Evolutionary conservation across 2,329 filamentous ascomycete species (phyloP).

Genomic region (Sclerotinia sclerotiorum): DNA sequence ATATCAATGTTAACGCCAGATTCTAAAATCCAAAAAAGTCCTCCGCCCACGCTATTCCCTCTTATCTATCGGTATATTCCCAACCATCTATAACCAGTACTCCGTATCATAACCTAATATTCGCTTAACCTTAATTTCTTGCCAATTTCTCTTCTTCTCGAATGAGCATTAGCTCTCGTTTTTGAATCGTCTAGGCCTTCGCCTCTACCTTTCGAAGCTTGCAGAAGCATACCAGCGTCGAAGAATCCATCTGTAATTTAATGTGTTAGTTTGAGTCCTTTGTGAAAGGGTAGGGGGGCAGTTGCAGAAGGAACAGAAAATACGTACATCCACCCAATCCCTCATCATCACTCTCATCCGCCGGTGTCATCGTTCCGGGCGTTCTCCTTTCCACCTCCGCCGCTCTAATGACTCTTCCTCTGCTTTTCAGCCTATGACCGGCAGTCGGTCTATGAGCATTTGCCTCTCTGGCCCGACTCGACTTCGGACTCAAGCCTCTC

Average conservation of each 20-base stretch:
- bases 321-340: conserved; percentile 89
- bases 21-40: no score
- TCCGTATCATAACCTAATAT: conserved; percentile 44
- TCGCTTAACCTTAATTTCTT: conserved; percentile 71
- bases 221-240: conserved; percentile 90
- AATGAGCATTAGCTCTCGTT: conserved; percentile 56
- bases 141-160: conserved; percentile 65
- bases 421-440: conserved; percentile 60
- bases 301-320: conserved; percentile 12
- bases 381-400: conserved; percentile 45
- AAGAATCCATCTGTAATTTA: conserved; percentile 81
- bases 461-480: conserved; percentile 60
- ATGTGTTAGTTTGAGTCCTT: not conserved
- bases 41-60: no score
- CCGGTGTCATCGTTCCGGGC: conserved; percentile 57
- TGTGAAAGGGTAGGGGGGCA: not conserved
- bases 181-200: conserved; percentile 50
- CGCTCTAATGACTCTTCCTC: conserved; percentile 70
- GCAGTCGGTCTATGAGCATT: conserved; percentile 41
- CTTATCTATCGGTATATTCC: no score
- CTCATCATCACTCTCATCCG: conserved; percentile 80
- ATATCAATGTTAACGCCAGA: no score
- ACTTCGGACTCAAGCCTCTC: conserved; percentile 50
- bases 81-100: no score
- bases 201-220: conserved; percentile 75